These are phyloP conservation scores for Mycena haematopus DNA, from an alignment of 768 basidiomycete species.

Conservation along the genomic window DNA sequence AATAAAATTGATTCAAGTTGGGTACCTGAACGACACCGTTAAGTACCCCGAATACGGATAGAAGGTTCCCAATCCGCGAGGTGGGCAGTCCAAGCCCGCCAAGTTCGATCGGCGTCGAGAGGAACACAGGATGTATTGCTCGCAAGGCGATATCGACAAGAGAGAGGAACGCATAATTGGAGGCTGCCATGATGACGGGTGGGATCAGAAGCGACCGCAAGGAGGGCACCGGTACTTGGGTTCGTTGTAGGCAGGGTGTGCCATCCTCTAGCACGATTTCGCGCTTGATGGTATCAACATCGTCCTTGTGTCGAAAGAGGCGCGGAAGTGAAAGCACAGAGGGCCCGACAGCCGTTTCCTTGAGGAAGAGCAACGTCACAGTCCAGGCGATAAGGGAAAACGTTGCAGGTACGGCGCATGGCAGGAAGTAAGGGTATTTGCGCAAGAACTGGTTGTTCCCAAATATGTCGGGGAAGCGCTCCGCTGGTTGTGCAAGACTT, in stretches of 20 bases:
- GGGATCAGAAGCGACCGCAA: conserved; percentile 53
- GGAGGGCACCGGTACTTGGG: conserved; percentile 39
- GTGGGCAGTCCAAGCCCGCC: conserved; percentile 67
- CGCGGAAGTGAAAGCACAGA: conserved; percentile 5
- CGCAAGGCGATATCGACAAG: conserved; percentile 50
- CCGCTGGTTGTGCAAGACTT: conserved; percentile 54
- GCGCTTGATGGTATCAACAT: conserved; percentile 9
- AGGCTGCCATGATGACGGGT: conserved; percentile 68
- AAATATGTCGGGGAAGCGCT: conserved; percentile 56
- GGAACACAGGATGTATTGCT: conserved; percentile 57
- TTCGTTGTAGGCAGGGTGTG: background rate
- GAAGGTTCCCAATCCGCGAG: conserved; percentile 57
- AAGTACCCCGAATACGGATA: conserved; percentile 56
- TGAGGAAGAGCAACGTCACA: conserved; percentile 48
- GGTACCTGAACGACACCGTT: conserved; percentile 60
- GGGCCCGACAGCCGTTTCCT: conserved; percentile 40
- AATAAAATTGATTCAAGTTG: conserved; percentile 18
- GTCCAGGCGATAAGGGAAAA: conserved; percentile 53
- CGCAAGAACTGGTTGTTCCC: conserved; percentile 51
- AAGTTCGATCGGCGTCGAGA: conserved; percentile 57
- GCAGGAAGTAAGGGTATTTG: conserved; percentile 62
- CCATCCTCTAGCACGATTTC: conserved; percentile 16
- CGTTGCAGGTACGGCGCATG: conserved; percentile 59
- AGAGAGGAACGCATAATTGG: conserved; percentile 72
- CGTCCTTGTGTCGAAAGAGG: conserved; percentile 16